These are phyloP conservation scores for Pseudonitzschia delicatissima DNA, from an alignment of 108 stramenopile genomes.

Conservation along the genomic window DNA sequence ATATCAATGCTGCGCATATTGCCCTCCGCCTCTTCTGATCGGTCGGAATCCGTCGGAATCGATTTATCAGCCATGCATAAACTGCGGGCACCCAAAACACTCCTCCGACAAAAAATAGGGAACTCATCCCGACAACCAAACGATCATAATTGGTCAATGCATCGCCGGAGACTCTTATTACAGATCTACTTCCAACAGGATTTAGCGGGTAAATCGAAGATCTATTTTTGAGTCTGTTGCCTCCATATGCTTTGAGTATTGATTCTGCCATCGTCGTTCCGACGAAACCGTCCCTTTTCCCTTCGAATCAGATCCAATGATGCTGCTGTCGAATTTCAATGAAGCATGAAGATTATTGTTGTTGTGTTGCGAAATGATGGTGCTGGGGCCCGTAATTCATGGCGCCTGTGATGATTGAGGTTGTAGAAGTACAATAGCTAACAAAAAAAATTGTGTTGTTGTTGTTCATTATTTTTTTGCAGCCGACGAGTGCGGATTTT, in stretches of 20 bases:
- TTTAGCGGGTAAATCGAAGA: conserved; percentile 31
- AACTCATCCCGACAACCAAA: conserved; percentile 24
- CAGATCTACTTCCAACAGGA: conserved; percentile 31
- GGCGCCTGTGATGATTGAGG: too few relatives aligned
- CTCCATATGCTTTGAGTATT: not conserved
- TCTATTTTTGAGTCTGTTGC: not conserved
- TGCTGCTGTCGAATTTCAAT: too few relatives aligned
- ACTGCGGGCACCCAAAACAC: conserved; percentile 49
- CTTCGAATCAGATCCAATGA: too few relatives aligned
- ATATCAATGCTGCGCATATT: conserved; percentile 30
- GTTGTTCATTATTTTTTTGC: too few relatives aligned
- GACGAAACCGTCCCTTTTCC: not conserved
- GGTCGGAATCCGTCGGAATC: conserved; percentile 22
- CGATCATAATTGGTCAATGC: conserved; percentile 33
- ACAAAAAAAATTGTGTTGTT: too few relatives aligned
- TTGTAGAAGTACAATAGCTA: too few relatives aligned
- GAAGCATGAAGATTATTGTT: too few relatives aligned
- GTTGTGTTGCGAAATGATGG: too few relatives aligned
- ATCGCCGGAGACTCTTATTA: conserved; percentile 20
- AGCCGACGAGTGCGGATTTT: too few relatives aligned
- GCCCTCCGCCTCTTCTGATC: conserved; percentile 23
- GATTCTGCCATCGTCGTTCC: not conserved
- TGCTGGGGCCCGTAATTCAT: too few relatives aligned
- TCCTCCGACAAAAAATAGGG: conserved; percentile 43
- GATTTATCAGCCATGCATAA: conserved; percentile 21